These are phyloP conservation scores for Colletotrichum sp. DNA, from an alignment of 2,329 filamentous ascomycete species.

Conservation along the genomic window DNA sequence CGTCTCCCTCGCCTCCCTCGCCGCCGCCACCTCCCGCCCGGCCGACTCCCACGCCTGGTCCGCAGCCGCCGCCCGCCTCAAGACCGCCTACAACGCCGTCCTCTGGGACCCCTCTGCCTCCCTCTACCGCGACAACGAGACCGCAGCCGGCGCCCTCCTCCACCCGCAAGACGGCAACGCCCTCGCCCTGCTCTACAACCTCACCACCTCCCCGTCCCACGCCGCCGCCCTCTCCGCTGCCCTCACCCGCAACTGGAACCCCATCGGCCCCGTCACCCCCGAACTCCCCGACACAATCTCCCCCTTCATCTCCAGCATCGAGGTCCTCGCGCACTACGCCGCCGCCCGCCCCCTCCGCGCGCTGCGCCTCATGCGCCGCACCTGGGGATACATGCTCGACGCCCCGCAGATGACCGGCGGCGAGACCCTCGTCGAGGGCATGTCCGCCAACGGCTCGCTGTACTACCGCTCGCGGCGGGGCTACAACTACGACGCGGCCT, in stretches of 20 bases:
- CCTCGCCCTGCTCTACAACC: slow-evolving; percentile 43
- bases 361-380: slow-evolving; percentile 30
- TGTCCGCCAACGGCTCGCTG: slow-evolving; percentile 38
- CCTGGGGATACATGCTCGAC: slow-evolving; percentile 34
- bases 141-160: slow-evolving; percentile 38
- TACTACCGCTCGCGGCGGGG: slow-evolving; percentile 35
- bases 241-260: slow-evolving; percentile 29
- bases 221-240: slow-evolving; percentile 22
- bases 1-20: slow-evolving; percentile 24
- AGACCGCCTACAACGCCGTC: slow-evolving; percentile 44
- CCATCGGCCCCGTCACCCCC: slow-evolving; percentile 32
- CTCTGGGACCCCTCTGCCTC: slow-evolving; percentile 48
- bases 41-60: slow-evolving; percentile 12
- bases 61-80: slow-evolving; percentile 7
- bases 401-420: slow-evolving; percentile 37
- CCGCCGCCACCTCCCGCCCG: slow-evolving; percentile 3
- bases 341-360: slow-evolving; percentile 25
- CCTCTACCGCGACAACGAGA: slow-evolving; percentile 54
- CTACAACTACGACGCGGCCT: slow-evolving; percentile 35
- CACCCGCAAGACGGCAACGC: slow-evolving; percentile 56
- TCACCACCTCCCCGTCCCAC: slow-evolving; percentile 20
- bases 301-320: slow-evolving; percentile 37
- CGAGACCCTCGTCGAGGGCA: slow-evolving; percentile 39
- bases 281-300: slow-evolving; percentile 40
- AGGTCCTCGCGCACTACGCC: slow-evolving; percentile 36